phyloP scores from a whole-genome alignment of 2,329 filamentous ascomycete species.

The Aureobasidium sp. region DNA sequence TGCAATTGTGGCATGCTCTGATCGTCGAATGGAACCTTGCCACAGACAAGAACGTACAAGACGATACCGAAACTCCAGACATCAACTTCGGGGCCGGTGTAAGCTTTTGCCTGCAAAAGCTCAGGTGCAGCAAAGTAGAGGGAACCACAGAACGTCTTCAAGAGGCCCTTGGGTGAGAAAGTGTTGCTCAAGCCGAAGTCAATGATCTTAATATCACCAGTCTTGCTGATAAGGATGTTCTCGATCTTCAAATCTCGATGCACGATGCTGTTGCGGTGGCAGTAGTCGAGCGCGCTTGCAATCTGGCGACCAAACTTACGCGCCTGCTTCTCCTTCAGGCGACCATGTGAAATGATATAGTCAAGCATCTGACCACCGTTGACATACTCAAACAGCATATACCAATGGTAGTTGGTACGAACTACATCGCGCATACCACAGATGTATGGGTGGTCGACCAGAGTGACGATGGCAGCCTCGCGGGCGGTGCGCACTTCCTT shows the following conservation, averaged over 20 bases:
- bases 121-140: slow-evolving; percentile 97
- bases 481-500: slow-evolving; percentile 93
- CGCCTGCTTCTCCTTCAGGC: slow-evolving; percentile 96
- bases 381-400: slow-evolving; percentile 99
- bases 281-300: slow-evolving; percentile 92
- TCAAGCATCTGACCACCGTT: slow-evolving; percentile 99
- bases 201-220: slow-evolving; percentile 98
- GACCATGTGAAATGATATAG: slow-evolving; percentile 97
- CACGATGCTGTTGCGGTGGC: slow-evolving; percentile 95
- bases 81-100: slow-evolving; percentile 93
- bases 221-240: slow-evolving; percentile 98
- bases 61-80: slow-evolving; percentile 99
- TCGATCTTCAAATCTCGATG: slow-evolving; percentile 98
- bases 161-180: slow-evolving; percentile 73
- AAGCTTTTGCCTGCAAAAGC: slow-evolving; percentile 84
- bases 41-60: slow-evolving; percentile 91
- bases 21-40: slow-evolving; percentile 97
- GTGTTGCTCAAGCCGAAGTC: slow-evolving; percentile 97
- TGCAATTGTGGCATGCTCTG: slow-evolving; percentile 98
- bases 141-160: slow-evolving; percentile 97
- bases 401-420: slow-evolving; percentile 96
- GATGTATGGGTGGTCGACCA: slow-evolving; percentile 91
- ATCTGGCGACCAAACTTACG: slow-evolving; percentile 97
- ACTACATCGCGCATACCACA: slow-evolving; percentile 94
- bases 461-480: slow-evolving; percentile 91